Evolutionary conservation across 177 flowering plant genomes (phyloP).

Genomic region (Vitis hybrid): DNA sequence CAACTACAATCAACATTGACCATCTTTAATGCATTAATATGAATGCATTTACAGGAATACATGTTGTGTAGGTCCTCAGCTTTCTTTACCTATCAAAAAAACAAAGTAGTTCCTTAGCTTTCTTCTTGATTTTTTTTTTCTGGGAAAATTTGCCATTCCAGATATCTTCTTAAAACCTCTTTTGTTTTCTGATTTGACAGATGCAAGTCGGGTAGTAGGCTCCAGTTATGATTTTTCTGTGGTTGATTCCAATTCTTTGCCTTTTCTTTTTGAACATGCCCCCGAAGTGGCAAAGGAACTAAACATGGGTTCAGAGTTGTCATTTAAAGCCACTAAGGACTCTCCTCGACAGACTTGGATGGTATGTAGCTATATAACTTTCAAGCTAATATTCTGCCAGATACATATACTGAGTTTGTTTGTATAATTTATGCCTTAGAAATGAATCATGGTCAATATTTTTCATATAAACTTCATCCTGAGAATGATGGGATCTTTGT

Average conservation of each 20-base stretch:
- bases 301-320: constrained; percentile 42
- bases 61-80: no score
- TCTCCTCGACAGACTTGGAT: constrained; percentile 54
- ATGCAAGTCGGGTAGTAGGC: constrained; percentile 43
- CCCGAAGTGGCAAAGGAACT: constrained; percentile 75
- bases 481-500: no score
- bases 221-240: constrained; percentile 80
- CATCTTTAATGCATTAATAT: background rate
- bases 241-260: constrained; percentile 83
- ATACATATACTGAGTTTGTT: background rate
- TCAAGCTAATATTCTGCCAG: background rate
- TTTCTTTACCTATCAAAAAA: no score
- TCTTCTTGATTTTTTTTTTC: constrained; percentile 3
- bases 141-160: background rate
- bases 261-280: constrained; percentile 76
- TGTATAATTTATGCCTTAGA: no score
- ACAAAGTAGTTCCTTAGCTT: no score
- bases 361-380: constrained; percentile 42
- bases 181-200: constrained; percentile 39
- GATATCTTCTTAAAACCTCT: constrained; percentile 5
- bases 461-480: no score
- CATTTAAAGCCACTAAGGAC: constrained; percentile 33
- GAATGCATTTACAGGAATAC: background rate
- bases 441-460: no score
- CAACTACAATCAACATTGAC: background rate